Conservation (phyloP, 352 stramenopile genomes). For the Pythium aphanidermatum region DNA sequence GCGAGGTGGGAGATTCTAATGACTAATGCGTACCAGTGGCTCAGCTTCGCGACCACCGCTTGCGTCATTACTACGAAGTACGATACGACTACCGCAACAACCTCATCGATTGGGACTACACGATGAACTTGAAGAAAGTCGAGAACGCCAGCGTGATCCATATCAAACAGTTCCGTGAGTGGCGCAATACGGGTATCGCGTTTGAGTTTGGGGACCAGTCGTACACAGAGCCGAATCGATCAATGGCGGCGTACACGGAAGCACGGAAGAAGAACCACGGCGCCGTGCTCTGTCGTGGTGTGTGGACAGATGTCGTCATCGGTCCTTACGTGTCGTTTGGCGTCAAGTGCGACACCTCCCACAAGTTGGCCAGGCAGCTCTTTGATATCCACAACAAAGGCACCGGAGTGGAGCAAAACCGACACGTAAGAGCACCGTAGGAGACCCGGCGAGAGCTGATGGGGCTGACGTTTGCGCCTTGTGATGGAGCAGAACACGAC, state of each 20-base stretch:
- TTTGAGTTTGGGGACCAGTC: slow-evolving; percentile 94
- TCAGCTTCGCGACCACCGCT: slow-evolving; percentile 76
- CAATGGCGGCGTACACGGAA: slow-evolving; percentile 87
- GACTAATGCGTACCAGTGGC: slow-evolving; percentile 38
- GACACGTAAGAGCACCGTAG: slow-evolving; percentile 86
- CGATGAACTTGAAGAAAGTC: slow-evolving; percentile 81
- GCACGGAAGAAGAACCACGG: slow-evolving; percentile 67
- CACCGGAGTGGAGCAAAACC: slow-evolving; percentile 91
- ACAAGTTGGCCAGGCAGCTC: slow-evolving; percentile 78
- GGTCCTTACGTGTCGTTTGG: slow-evolving; percentile 90
- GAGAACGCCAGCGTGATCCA: slow-evolving; percentile 91
- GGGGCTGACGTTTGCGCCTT: no score
- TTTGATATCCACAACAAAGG: slow-evolving; percentile 93
- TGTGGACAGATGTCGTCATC: slow-evolving; percentile 91
- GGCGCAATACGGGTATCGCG: slow-evolving; percentile 89
- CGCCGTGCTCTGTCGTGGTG: slow-evolving; percentile 73
- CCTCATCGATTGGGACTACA: slow-evolving; percentile 95
- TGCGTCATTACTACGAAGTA: slow-evolving; percentile 89
- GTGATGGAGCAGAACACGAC: slow-evolving; percentile 63
- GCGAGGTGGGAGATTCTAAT: no score
- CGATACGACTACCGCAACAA: slow-evolving; percentile 92
- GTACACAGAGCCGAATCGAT: slow-evolving; percentile 89
- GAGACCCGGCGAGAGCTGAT: no score
- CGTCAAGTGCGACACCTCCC: slow-evolving; percentile 67
- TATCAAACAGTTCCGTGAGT: slow-evolving; percentile 87